Conservation (phyloP, 257 asterid species). For the Jacaranda copaia region DNA sequence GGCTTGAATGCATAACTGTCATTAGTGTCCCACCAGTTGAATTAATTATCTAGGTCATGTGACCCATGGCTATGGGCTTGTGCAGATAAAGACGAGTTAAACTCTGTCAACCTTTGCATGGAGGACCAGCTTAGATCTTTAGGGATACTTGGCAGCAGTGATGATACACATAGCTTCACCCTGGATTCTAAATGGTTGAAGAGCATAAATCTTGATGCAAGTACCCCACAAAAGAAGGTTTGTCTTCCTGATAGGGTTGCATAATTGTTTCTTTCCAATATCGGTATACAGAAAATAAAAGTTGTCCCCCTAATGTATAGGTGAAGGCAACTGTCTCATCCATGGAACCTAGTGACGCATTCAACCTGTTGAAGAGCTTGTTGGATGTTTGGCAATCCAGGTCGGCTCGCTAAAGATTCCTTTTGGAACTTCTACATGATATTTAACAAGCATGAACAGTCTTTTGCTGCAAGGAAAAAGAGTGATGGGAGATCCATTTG, state of each 20-base stretch:
- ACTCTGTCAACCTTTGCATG: slow-evolving; percentile 67
- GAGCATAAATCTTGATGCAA: slow-evolving; percentile 67
- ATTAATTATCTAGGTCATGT: background rate
- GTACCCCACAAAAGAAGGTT: slow-evolving; percentile 71
- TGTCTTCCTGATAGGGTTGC: slow-evolving; percentile 24
- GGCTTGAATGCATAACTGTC: slow-evolving; percentile 1
- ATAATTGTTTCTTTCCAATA: background rate
- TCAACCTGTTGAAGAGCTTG: slow-evolving; percentile 63
- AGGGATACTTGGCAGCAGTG: slow-evolving; percentile 62
- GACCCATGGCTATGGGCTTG: slow-evolving; percentile 32
- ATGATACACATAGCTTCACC: slow-evolving; percentile 45
- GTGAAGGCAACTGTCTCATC: slow-evolving; percentile 64
- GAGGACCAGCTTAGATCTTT: slow-evolving; percentile 80
- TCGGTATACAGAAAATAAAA: slow-evolving; percentile 16
- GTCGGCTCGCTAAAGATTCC: slow-evolving; percentile 46
- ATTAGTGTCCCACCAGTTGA: slow-evolving; percentile 9
- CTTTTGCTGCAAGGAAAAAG: background rate
- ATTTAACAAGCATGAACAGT: background rate
- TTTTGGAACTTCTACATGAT: background rate
- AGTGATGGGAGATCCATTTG: background rate
- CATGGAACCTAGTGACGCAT: slow-evolving; percentile 69
- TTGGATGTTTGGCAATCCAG: slow-evolving; percentile 79
- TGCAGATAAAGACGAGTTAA: slow-evolving; percentile 51
- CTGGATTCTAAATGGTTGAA: slow-evolving; percentile 53
- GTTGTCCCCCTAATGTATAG: slow-evolving; percentile 42